A percentile compares a stretch with the other conserved stretches of the same genome.
Evolutionary conservation across 164 flowering plant species (phyloP).

Genomic region (Aristolochia contorta): DNA sequence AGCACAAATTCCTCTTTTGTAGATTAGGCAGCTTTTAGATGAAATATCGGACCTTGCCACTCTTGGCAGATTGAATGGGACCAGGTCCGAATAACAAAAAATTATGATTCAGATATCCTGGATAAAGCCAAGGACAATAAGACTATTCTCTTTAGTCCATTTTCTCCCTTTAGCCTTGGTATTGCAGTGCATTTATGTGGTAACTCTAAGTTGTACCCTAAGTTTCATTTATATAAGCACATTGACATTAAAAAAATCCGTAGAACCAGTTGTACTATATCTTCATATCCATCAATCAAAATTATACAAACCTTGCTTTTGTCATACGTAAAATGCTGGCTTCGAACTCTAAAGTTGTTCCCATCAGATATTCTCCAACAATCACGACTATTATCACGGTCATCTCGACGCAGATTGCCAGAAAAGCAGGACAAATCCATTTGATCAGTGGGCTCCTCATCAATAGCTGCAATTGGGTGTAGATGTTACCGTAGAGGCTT

Average conservation of each 20-base stretch:
- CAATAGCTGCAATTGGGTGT: conserved; percentile 29
- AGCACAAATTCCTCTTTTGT: too few species aligned
- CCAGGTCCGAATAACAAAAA: too few species aligned
- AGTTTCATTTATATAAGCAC: too few species aligned
- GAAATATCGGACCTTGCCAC: too few species aligned
- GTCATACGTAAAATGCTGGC: conserved; percentile 70
- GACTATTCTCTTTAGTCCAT: too few species aligned
- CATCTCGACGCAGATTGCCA: conserved; percentile 72
- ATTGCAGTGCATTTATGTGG: too few species aligned
- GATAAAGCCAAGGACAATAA: too few species aligned
- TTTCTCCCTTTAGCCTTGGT: too few species aligned
- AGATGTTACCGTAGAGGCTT: background rate
- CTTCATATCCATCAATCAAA: background rate
- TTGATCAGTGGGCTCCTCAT: conserved; percentile 50
- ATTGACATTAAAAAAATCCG: background rate
- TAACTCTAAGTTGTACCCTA: too few species aligned
- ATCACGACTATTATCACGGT: conserved; percentile 71
- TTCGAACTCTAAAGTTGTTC: conserved; percentile 90
- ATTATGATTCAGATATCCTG: too few species aligned
- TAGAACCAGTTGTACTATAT: background rate
- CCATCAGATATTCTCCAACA: conserved; percentile 92
- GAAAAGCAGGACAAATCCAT: conserved; percentile 82
- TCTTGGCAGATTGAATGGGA: too few species aligned
- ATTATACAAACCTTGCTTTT: conserved; percentile 61
- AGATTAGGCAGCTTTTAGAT: too few species aligned